Evolutionary conservation across 2,329 filamentous ascomycete species (phyloP).

Genomic region (Penicillium paneum): DNA sequence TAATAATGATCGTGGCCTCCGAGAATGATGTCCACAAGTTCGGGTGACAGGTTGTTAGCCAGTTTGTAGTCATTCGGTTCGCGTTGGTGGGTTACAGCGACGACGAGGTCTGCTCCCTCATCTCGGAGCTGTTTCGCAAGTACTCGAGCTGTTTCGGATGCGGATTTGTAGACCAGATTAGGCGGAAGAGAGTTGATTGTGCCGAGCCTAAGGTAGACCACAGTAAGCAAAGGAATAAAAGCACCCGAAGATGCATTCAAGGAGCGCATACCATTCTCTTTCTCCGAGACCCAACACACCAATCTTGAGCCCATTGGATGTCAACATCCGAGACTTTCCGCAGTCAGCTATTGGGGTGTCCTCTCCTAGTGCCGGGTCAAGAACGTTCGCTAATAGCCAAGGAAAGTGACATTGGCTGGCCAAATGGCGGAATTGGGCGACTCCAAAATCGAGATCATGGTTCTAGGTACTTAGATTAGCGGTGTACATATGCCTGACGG

Average conservation of each 20-base stretch:
- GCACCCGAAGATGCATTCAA: neutral
- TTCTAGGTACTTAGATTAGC: conserved; percentile 54
- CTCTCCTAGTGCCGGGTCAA: conserved; percentile 77
- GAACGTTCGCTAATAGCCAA: conserved; percentile 84
- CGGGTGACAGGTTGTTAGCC: conserved; percentile 66
- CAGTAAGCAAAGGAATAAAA: neutral
- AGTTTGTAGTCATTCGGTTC: conserved; percentile 89
- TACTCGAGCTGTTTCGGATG: conserved; percentile 69
- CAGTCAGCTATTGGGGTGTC: conserved; percentile 72
- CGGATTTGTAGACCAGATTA: conserved; percentile 76
- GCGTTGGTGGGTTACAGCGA: conserved; percentile 79
- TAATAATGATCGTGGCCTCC: conserved; percentile 93
- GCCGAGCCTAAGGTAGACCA: conserved; percentile 54
- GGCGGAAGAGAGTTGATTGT: conserved; percentile 86
- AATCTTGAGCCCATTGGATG: conserved; percentile 79
- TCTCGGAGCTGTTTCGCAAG: conserved; percentile 69
- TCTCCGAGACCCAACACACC: conserved; percentile 83
- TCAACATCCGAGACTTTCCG: conserved; percentile 71
- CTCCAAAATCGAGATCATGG: conserved; percentile 89
- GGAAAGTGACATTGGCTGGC: conserved; percentile 75
- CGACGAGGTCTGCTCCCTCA: conserved; percentile 76
- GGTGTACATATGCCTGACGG: conserved; percentile 4
- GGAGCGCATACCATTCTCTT: conserved; percentile 64
- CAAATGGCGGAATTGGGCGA: conserved; percentile 72
- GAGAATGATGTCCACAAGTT: conserved; percentile 77